Conservation (phyloP, 2,329 filamentous ascomycete species). For the Hymenotorrendiella dingleyae region DNA sequence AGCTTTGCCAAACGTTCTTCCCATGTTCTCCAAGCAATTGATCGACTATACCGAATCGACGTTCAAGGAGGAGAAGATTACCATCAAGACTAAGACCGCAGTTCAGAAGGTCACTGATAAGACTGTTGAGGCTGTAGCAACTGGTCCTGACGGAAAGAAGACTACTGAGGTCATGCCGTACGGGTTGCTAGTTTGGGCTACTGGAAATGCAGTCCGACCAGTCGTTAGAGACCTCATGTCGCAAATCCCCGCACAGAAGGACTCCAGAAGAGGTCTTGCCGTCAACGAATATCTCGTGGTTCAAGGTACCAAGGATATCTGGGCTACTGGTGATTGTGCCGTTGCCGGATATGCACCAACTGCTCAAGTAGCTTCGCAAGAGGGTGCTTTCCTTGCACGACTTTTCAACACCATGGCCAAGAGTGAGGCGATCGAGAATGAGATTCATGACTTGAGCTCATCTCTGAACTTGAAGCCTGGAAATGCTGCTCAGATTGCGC, state of each 20-base stretch:
- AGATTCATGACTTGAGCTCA: conserved; percentile 64
- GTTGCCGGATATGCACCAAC: conserved; percentile 97
- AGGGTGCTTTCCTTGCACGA: conserved; percentile 88
- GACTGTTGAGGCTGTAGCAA: conserved; percentile 83
- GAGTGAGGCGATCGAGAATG: conserved; percentile 73
- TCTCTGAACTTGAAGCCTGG: conserved; percentile 54
- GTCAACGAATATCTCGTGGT: conserved; percentile 99
- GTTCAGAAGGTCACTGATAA: conserved; percentile 95
- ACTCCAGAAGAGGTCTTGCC: conserved; percentile 87
- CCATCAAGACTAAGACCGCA: conserved; percentile 97
- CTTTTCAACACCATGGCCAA: conserved; percentile 99
- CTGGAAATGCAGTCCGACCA: conserved; percentile 87
- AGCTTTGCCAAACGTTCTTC: conserved; percentile 90
- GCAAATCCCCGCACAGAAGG: conserved; percentile 89
- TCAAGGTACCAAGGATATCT: conserved; percentile 93
- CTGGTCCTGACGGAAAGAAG: conserved; percentile 79
- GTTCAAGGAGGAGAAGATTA: conserved; percentile 97
- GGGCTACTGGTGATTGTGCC: conserved; percentile 96
- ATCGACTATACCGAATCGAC: conserved; percentile 99
- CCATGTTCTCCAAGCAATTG: conserved; percentile 97
- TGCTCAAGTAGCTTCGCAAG: conserved; percentile 92
- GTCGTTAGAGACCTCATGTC: conserved; percentile 87
- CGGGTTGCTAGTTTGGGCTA: conserved; percentile 96
- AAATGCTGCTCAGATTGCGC: conserved; percentile 60
- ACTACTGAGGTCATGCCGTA: conserved; percentile 78